Evolutionary conservation across 352 stramenopile species (phyloP).

Genomic region (Lagenidium giganteum): DNA sequence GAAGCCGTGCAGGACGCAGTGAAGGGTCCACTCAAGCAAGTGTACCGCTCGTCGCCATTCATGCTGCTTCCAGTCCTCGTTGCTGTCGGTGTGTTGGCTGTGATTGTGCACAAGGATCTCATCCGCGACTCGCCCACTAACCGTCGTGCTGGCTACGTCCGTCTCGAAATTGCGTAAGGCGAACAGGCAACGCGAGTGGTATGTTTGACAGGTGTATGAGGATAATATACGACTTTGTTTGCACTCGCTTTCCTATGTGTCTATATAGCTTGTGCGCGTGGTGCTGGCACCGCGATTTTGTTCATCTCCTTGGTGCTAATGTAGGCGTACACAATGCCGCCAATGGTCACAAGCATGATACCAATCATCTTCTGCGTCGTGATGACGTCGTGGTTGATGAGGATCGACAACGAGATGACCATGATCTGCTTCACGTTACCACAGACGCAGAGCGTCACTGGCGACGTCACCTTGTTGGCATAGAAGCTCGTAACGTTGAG

Average conservation of each 20-base stretch:
- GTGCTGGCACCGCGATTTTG: constrained; percentile 28
- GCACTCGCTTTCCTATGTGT: not conserved
- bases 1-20: not conserved
- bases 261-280: constrained; percentile 6
- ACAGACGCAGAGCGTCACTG: constrained; percentile 92
- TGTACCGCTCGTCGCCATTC: constrained; percentile 50
- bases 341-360: constrained; percentile 63
- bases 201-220: not conserved
- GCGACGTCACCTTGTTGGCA: constrained; percentile 93
- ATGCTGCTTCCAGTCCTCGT: constrained; percentile 65
- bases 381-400: constrained; percentile 72
- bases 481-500: constrained; percentile 94
- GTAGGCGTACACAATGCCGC: constrained; percentile 65
- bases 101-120: constrained; percentile 46
- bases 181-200: no score
- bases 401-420: constrained; percentile 76
- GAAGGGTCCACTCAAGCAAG: not conserved
- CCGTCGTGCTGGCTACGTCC: constrained; percentile 28
- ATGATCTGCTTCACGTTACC: constrained; percentile 94
- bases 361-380: constrained; percentile 61
- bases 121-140: constrained; percentile 36
- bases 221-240: not conserved
- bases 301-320: constrained; percentile 77
- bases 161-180: constrained; percentile 14
- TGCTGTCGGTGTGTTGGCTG: constrained; percentile 43